Percentiles rank a stretch among this genome's conserved stretches.
Evolutionary conservation across 345 rosid species (phyloP).

Genomic region (Boechera retrofracta): DNA sequence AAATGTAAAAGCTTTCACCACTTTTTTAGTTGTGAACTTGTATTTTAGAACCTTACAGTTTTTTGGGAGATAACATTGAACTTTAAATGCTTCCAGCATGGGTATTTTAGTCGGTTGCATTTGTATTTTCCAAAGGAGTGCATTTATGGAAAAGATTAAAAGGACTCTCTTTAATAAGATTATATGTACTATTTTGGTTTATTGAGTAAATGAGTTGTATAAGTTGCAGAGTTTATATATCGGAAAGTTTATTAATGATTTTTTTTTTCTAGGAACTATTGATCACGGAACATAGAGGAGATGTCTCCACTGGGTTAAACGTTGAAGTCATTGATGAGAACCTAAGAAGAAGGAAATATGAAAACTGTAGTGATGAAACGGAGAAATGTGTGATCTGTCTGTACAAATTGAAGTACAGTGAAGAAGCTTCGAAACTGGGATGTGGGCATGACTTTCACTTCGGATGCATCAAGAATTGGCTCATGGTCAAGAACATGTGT

Average conservation of each 20-base stretch:
- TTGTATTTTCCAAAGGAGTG: background rate
- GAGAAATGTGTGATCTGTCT: conserved; percentile 22
- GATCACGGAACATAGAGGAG: background rate
- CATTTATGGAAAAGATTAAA: background rate
- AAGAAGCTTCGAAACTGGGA: conserved; percentile 22
- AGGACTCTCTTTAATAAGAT: background rate
- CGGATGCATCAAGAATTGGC: conserved; percentile 34
- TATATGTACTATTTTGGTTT: background rate
- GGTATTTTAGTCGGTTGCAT: background rate
- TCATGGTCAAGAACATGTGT: conserved; percentile 30
- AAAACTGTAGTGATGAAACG: background rate
- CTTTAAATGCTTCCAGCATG: background rate
- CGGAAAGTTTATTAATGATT: background rate
- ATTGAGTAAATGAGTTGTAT: background rate
- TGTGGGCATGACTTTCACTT: conserved; percentile 41
- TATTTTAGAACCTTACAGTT: background rate
- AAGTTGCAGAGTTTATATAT: background rate
- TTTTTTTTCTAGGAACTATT: background rate
- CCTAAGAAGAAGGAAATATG: conserved; percentile 12
- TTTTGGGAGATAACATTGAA: background rate
- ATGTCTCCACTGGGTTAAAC: background rate
- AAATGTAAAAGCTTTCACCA: background rate
- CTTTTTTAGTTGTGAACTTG: background rate
- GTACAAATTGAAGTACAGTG: background rate
- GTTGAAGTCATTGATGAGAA: background rate